Base-by-base conservation (phyloP, 1,284 basidiomycete genomes). In the Inonotus obliquus region DNA sequence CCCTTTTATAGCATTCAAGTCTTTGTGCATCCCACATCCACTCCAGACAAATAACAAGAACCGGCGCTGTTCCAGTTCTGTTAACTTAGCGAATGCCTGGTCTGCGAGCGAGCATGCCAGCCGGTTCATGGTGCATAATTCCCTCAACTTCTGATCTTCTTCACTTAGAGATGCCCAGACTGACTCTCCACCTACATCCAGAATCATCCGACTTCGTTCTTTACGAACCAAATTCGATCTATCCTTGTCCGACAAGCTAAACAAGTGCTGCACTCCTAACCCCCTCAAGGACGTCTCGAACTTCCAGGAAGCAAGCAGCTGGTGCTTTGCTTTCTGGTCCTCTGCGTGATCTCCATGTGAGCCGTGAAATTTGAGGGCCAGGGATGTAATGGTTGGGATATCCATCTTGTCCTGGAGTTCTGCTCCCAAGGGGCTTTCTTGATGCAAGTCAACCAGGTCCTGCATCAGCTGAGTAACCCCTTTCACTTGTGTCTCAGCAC, bases 11-110 rank as follows among this genome's bases (percentile, higher is more conserved):
- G 65, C 60, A 62, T 79, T 79, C 13, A 72, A 65, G 11, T 77
- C 75, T 61, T 79, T 79, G 64, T 79, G 77, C 72, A 75, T 75
- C 39, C 70, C 70, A 62, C 77, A 79, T 0, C 76, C n/a, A n/a
- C n/a, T n/a, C n/a, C n/a, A n/a, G n/a, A n/a, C n/a, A n/a, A n/a
- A n/a, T n/a, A n/a, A n/a, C 19, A 60, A 53, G 1, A 71, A 14
- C 2, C 35, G 21, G 0, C 55, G 56, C 29, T 67, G 49, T 17
- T 73, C 59, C 49, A 65, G 62, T 19, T 54, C 41, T 2, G 65
- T 45, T 1, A 70, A 58, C 2, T 37, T 48, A 1, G 57, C 60
- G 48, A 63, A 67, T 17, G 49, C 53, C 54, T 67, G 63, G 49
- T 65, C 57, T 27, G 66, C 69, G 35, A 69, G 49, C 4, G 57